Evolutionary conservation across 805 yeast genomes (phyloP), one percentile per base, ranked within the genome.

Genomic region (Aciculoconidium aculeatum): DNA sequence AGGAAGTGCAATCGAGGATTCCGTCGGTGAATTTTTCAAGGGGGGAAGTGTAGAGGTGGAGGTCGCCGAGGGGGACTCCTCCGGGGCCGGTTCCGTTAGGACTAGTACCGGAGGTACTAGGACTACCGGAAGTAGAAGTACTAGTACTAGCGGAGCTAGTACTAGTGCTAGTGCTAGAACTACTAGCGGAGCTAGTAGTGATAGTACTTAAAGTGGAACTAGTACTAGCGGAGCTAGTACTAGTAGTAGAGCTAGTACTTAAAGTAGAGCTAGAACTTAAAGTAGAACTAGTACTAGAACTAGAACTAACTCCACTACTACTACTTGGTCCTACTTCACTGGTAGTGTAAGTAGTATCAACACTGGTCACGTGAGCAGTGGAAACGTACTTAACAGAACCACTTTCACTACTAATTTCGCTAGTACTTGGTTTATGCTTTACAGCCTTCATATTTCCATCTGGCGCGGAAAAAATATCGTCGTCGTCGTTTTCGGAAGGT

Each of bases 11-110:
- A 36, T 67, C 57, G 48, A 75, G 51, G 22, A 59, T 66, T 53
- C 95, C 95, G 52, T 86, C 95, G 50, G 65, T 59, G 61, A 92
- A 90, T 28, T 61, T 59, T 24, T 55, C 61, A 34, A 68, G 40
- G 47, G 95, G 92, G 45, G 55, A 65, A 70, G 54, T 75, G 85
- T 45, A 92, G 92, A 14, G 26, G n/a, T 11, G 29, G 28, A 6
- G 37, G 6, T 15, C 30, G 18, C 25, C 25, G n/a, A n/a, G n/a
- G n/a, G n/a, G n/a, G n/a, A 6, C 5, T 5, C 6, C 17, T 12
- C 15, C 15, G 8, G 25, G 25, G 24, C 19, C 17, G n/a, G n/a
- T 33, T 7, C 49, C 40, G 31, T 56, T 47, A 28, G 61, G 55
- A 31, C 55, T 47, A 17, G 58, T 42, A 24, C 65, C 61, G 16